phyloP scores from a whole-genome alignment of 163 green algal genomes.

The Trebouxia gelatinosa region DNA sequence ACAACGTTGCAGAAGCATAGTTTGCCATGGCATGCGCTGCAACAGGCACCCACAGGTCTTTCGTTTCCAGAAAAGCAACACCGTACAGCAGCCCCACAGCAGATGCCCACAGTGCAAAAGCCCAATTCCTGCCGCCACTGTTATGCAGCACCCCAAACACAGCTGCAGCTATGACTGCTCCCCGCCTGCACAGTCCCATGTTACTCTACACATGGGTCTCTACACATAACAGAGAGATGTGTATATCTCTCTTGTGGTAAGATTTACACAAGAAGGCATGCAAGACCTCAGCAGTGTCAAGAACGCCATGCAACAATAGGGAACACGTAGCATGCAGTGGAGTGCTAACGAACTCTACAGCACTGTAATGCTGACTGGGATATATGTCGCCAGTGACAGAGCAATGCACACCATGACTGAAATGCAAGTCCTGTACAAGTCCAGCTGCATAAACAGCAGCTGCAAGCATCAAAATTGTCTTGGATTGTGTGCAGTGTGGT shows the following conservation, averaged over 20 bases:
- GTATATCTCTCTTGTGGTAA: no score
- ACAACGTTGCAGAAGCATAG: constrained; percentile 64
- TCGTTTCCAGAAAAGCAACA: constrained; percentile 58
- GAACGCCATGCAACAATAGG: neutral
- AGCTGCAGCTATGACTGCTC: constrained; percentile 60
- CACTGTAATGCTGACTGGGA: neutral
- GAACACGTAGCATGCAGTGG: neutral
- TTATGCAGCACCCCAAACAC: constrained; percentile 80
- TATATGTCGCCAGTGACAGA: neutral
- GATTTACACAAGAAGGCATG: neutral
- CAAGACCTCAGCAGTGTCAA: neutral
- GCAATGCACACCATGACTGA: neutral
- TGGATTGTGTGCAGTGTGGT: neutral
- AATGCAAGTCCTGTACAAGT: neutral
- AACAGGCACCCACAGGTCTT: constrained; percentile 67
- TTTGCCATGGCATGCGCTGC: constrained; percentile 72
- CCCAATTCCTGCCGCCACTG: constrained; percentile 71
- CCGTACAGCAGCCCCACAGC: constrained; percentile 74
- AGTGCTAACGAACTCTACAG: neutral
- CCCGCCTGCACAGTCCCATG: constrained; percentile 46
- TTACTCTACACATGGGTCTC: neutral
- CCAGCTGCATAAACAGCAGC: neutral
- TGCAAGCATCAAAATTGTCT: neutral
- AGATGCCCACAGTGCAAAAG: constrained; percentile 75
- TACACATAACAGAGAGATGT: neutral